Percentiles rank a stretch among this genome's conserved stretches.
Conservation (phyloP, 2,329 filamentous ascomycete genomes). For the Emergomyces orientalis region DNA sequence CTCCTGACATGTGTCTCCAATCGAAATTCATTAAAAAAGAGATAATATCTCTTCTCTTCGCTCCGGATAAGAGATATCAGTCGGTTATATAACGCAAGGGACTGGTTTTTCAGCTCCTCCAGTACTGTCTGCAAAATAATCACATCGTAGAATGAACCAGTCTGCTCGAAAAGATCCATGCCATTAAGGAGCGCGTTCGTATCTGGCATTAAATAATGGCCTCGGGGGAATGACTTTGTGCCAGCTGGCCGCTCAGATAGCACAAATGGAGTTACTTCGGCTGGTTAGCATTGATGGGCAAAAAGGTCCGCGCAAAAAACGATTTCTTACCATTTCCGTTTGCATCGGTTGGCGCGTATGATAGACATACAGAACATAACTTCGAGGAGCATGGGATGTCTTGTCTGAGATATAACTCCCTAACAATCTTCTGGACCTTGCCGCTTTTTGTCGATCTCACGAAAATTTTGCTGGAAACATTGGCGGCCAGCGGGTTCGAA, state of each 20-base stretch:
- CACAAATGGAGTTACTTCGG: constrained; percentile 65
- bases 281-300: not conserved
- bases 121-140: constrained; percentile 91
- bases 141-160: constrained; percentile 90
- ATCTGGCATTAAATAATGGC: constrained; percentile 90
- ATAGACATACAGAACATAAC: constrained; percentile 68
- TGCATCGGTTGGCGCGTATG: constrained; percentile 68
- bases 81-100: constrained; percentile 88
- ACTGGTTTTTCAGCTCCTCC: constrained; percentile 90
- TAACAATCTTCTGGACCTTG: constrained; percentile 97
- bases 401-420: constrained; percentile 88
- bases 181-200: constrained; percentile 92
- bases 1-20: constrained; percentile 79
- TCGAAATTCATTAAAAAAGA: constrained; percentile 98
- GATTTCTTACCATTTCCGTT: constrained; percentile 57
- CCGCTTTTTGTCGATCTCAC: constrained; percentile 89
- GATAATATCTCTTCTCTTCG: constrained; percentile 93
- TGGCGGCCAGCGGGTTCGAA: constrained; percentile 51
- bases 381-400: constrained; percentile 96
- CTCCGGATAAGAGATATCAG: constrained; percentile 85
- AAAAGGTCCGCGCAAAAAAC: too few species aligned
- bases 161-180: constrained; percentile 95
- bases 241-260: constrained; percentile 82
- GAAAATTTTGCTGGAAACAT: constrained; percentile 90
- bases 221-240: constrained; percentile 70